Conservation (phyloP, 148 eudicot species). For the Salicornia ramosissima region DNA sequence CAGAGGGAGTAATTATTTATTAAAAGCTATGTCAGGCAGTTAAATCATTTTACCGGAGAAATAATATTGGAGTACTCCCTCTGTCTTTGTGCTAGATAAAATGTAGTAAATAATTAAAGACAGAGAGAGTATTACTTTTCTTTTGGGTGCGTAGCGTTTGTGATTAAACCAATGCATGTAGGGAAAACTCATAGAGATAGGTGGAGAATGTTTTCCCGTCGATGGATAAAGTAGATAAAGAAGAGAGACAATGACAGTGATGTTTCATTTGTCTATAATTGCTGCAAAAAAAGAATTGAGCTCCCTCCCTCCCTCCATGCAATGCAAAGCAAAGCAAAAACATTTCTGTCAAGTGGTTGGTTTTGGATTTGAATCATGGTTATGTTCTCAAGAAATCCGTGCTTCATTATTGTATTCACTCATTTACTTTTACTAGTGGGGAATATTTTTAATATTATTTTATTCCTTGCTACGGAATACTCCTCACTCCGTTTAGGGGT, state of each 20-base stretch:
- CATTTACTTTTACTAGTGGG: slow-evolving; percentile 9
- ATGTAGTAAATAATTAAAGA: too few relatives aligned
- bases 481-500: too few relatives aligned
- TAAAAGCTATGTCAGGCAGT: too few relatives aligned
- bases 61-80: too few relatives aligned
- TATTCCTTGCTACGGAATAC: too few relatives aligned
- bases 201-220: slow-evolving; percentile 14
- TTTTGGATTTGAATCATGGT: slow-evolving; percentile 14
- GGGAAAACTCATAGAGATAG: background rate
- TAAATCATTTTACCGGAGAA: too few relatives aligned
- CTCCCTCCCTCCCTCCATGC: background rate
- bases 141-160: too few relatives aligned
- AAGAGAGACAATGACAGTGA: slow-evolving; percentile 8
- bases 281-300: slow-evolving; percentile 14
- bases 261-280: slow-evolving; percentile 23
- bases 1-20: too few relatives aligned
- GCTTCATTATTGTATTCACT: slow-evolving; percentile 14
- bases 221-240: slow-evolving; percentile 4
- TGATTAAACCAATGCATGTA: background rate
- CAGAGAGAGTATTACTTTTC: too few relatives aligned
- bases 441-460: background rate
- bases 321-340: background rate
- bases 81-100: too few relatives aligned
- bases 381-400: slow-evolving; percentile 28
- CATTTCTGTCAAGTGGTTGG: slow-evolving; percentile 18